Evolutionary conservation across 306 rosid species (phyloP), one percentile per base, ranked within the genome.

Genomic region (Pyrus betulifolia): DNA sequence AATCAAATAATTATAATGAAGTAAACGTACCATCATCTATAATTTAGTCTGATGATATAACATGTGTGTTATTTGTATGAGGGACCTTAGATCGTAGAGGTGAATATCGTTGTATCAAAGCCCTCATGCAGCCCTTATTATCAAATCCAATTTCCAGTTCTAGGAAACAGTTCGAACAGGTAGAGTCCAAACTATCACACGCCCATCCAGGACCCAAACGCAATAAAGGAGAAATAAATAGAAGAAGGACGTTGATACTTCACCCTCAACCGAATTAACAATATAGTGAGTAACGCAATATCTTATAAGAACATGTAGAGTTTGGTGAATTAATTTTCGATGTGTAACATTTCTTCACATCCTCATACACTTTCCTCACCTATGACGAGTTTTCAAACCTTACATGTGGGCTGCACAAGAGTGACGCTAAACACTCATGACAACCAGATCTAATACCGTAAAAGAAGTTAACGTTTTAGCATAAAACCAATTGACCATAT

Each of bases 101-200:
- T 12, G 38, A 59, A 23, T 1, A 14, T 31, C 13, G 25, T 5
- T 17, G 25, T 14, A 22, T 3, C 12, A 17, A 59, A 21, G 9
- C 30, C 8, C 38, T 14, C 6, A 4, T 49, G 55, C 55, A 1
- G n/a, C 51, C 85, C 72, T 78, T 75, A 15, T 30, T 30, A 40
- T 69, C 76, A 28, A 78, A 28, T 46, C 45, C 72, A 33, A 61
- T 27, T 46, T 57, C 71, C 67, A 3, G 18, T 18, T 72, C 28
- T 38, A 25, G 44, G 49, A 27, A 60, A 78, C 62, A 52, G 55
- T 73, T 67, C 72, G 64, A 78, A 44, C 76, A 68, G 74, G 68
- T 73, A 74, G 61, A 78, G 55, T 78, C 85, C 85, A 69, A 82
- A 82, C 33, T 14, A 42, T 13, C 80, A 77, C 80, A 77, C 49